These are phyloP conservation scores for Fusarium poae DNA, from an alignment of 2,329 filamentous ascomycete genomes.

Conservation along the genomic window DNA sequence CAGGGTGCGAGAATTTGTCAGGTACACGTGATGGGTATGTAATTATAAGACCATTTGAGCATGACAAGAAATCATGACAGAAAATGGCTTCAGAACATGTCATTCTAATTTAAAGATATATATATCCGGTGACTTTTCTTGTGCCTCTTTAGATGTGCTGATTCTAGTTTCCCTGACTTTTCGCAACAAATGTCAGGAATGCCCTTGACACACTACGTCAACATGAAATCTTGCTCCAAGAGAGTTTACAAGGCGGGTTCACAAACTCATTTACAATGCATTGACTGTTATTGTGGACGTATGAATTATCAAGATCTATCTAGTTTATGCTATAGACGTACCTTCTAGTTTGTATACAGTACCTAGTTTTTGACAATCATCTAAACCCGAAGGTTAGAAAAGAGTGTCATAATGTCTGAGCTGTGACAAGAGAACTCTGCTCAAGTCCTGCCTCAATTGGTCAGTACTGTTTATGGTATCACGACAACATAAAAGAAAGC, in stretches of 20 bases:
- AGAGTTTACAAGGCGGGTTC: background rate
- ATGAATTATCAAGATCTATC: background rate
- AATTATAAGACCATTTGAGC: background rate
- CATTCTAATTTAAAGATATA: background rate
- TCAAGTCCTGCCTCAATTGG: background rate
- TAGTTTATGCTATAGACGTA: background rate
- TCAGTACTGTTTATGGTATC: background rate
- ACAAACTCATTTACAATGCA: background rate
- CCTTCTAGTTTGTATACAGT: too few species aligned
- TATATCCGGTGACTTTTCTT: background rate
- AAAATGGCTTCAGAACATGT: constrained; percentile 3
- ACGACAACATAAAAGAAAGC: background rate
- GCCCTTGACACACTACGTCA: background rate
- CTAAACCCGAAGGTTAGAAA: too few species aligned
- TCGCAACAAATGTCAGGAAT: background rate
- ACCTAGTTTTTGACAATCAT: background rate
- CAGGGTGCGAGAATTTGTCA: constrained; percentile 52
- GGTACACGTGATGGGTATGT: constrained; percentile 25
- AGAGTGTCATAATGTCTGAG: background rate
- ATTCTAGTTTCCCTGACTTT: fast-evolving
- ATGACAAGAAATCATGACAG: constrained; percentile 7
- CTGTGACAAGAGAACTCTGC: too few species aligned
- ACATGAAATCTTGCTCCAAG: background rate
- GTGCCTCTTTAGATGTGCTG: background rate
- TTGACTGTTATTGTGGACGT: background rate